Conservation (phyloP, 1,284 basidiomycete genomes). For the Puccinia polysora region DNA sequence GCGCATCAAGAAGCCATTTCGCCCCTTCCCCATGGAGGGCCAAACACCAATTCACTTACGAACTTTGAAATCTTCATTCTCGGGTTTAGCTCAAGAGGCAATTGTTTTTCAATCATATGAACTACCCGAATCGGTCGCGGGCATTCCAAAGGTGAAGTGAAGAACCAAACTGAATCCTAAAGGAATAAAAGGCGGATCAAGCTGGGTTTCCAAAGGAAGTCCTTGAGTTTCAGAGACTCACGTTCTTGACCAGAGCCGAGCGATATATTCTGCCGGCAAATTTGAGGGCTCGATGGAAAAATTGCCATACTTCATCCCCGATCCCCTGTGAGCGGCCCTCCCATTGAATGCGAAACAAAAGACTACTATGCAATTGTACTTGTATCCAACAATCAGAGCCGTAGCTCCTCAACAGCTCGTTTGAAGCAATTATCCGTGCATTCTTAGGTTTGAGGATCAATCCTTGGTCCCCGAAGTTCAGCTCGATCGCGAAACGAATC, state of each 20-base stretch:
- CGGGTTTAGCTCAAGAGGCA: slow-evolving; percentile 13
- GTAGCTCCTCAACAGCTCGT: slow-evolving; percentile 15
- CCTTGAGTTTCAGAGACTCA: neutral
- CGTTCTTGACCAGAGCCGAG: slow-evolving; percentile 29
- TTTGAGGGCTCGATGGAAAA: slow-evolving; percentile 8
- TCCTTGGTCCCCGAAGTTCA: neutral
- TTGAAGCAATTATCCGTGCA: neutral
- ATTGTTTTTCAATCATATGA: slow-evolving; percentile 25
- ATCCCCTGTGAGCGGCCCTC: neutral
- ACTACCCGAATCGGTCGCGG: neutral
- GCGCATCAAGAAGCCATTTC: neutral
- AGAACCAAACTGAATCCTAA: slow-evolving; percentile 26
- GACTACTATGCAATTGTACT: neutral
- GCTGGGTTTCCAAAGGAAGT: neutral
- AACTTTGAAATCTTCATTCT: slow-evolving; percentile 35
- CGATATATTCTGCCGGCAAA: slow-evolving; percentile 16
- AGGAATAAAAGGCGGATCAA: neutral
- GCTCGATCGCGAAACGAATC: slow-evolving; percentile 23
- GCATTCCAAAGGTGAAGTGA: slow-evolving; percentile 8
- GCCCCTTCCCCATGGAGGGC: neutral
- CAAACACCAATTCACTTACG: neutral
- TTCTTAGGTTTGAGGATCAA: neutral
- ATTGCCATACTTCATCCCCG: slow-evolving; percentile 24
- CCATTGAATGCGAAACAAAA: neutral
- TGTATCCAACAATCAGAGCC: slow-evolving; percentile 39